Conservation (phyloP, 2,329 filamentous ascomycete species). For the Periconia sp. region DNA sequence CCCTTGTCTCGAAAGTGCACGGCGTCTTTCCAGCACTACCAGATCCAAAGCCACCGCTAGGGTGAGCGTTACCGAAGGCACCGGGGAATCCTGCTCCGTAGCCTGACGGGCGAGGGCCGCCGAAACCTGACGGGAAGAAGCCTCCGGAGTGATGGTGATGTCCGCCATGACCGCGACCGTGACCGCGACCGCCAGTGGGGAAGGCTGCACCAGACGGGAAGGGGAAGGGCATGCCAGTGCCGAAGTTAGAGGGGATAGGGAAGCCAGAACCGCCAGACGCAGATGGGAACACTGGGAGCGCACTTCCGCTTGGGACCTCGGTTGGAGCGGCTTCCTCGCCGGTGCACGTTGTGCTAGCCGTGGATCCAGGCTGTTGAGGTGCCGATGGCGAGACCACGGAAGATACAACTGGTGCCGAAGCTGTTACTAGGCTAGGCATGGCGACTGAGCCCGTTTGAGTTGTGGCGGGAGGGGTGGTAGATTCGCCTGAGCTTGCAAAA, state of each 20-base stretch:
- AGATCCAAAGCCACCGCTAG: slow-evolving; percentile 9
- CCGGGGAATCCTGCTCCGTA: slow-evolving; percentile 19
- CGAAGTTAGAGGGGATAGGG: background rate
- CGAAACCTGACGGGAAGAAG: slow-evolving; percentile 9
- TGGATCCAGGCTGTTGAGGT: no score
- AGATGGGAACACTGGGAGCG: background rate
- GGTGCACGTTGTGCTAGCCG: background rate
- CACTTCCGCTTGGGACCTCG: background rate
- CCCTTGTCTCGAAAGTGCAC: slow-evolving; percentile 28
- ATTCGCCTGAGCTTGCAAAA: slow-evolving; percentile 23
- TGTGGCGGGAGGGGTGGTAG: slow-evolving; percentile 22
- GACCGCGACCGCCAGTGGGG: background rate
- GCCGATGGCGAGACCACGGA: no score
- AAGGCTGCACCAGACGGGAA: background rate
- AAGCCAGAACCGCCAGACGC: background rate
- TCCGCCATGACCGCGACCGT: background rate
- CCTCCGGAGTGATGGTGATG: slow-evolving; percentile 6
- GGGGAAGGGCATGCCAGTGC: background rate
- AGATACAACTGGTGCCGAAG: no score
- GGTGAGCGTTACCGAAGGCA: slow-evolving; percentile 5
- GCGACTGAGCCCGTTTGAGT: slow-evolving; percentile 1
- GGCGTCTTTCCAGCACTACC: slow-evolving; percentile 17
- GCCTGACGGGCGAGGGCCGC: slow-evolving; percentile 23
- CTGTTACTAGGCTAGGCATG: no score
- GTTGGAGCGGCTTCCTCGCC: background rate